Conservation (phyloP, 305 asterid genomes). For the Fraxinus nigra region DNA sequence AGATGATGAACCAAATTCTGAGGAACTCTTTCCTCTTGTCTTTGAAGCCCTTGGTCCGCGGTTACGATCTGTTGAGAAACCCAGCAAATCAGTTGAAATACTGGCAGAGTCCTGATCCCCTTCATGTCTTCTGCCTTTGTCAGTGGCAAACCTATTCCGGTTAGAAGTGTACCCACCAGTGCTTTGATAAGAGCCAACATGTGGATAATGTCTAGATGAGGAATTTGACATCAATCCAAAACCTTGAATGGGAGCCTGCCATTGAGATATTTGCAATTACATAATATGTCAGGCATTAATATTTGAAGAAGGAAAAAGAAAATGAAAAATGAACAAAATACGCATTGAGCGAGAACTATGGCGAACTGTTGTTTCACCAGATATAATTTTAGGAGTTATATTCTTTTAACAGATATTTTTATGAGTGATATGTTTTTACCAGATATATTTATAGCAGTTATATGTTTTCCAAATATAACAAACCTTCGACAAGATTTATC, state of each 20-base stretch:
- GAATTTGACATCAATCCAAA: constrained; percentile 65
- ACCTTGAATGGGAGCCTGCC: constrained; percentile 71
- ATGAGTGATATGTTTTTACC: background rate
- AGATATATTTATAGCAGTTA: background rate
- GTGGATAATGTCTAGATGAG: constrained; percentile 57
- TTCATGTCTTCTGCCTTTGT: constrained; percentile 76
- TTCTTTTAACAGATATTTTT: background rate
- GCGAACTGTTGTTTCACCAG: background rate
- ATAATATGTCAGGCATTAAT: background rate
- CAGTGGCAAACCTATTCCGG: constrained; percentile 50
- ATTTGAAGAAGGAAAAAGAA: background rate
- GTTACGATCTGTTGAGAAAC: constrained; percentile 71
- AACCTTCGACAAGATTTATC: background rate
- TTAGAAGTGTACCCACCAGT: constrained; percentile 48
- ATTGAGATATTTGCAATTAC: constrained; percentile 27
- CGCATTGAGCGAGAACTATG: background rate
- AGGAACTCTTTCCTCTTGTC: constrained; percentile 55
- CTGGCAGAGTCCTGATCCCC: constrained; percentile 60
- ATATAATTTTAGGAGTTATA: background rate
- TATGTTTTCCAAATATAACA: background rate
- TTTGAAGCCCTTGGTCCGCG: constrained; percentile 95
- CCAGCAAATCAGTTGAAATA: constrained; percentile 57
- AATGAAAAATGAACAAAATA: background rate
- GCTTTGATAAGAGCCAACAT: constrained; percentile 54
- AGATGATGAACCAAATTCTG: constrained; percentile 60